phyloP scores from a whole-genome alignment of 2,329 filamentous ascomycete genomes.

The Atkinsonella texensis region DNA sequence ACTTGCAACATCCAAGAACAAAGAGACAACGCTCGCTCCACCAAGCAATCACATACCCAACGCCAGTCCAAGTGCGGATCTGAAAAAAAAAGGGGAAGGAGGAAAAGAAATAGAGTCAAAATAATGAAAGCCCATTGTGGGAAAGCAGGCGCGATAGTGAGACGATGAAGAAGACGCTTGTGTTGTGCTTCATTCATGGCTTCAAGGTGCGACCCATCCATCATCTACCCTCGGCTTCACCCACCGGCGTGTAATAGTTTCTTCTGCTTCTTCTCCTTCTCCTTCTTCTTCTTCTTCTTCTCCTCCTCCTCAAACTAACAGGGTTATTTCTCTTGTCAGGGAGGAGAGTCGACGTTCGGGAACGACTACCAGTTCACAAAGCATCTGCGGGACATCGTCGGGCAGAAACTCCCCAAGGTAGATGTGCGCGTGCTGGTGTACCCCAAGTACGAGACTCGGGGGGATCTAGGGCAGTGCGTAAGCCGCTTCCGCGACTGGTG shows the following conservation, averaged over 20 bases:
- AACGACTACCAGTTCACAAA: slow-evolving; percentile 54
- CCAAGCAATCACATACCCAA: no score
- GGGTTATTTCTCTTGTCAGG: slow-evolving; percentile 28
- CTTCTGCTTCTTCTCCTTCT: not conserved
- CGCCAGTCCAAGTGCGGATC: no score
- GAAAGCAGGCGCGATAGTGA: not conserved
- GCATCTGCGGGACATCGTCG: slow-evolving; percentile 53
- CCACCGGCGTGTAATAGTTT: no score
- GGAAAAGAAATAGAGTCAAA: not conserved
- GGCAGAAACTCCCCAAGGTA: slow-evolving; percentile 55
- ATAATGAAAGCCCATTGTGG: not conserved
- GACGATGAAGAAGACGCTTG: slow-evolving; percentile 56
- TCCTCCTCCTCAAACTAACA: no score
- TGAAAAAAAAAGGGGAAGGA: no score
- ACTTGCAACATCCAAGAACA: not conserved
- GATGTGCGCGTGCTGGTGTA: slow-evolving; percentile 60
- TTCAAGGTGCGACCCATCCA: slow-evolving; percentile 50
- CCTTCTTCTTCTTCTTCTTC: not conserved
- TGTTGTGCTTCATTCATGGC: slow-evolving; percentile 78
- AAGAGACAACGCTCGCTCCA: no score
- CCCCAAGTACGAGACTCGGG: slow-evolving; percentile 71
- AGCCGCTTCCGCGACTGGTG: slow-evolving; percentile 64
- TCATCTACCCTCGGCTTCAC: no score
- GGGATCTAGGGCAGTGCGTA: slow-evolving; percentile 61
- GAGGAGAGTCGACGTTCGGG: slow-evolving; percentile 67